Percentiles rank a stretch among this genome's conserved stretches.
These are phyloP conservation scores for Urostyla sp. DNA, from an alignment of 73 alveolate genomes.

Conservation along the genomic window DNA sequence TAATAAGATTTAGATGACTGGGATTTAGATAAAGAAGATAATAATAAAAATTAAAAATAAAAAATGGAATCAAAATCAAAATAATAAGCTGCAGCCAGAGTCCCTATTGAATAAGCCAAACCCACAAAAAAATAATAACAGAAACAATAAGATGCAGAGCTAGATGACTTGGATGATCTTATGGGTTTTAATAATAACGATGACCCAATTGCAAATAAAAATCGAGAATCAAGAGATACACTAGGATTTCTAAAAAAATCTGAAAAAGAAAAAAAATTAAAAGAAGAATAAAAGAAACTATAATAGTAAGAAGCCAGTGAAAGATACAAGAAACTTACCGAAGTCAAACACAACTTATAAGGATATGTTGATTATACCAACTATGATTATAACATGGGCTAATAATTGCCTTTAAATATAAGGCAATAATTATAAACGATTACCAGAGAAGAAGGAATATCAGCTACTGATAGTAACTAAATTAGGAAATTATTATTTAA, in stretches of 20 bases:
- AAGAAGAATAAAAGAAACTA: not conserved
- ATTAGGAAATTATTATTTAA: constrained; percentile 46
- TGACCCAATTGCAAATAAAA: not conserved
- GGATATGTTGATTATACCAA: not conserved
- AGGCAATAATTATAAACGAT: too few relatives aligned
- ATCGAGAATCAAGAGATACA: constrained; percentile 15
- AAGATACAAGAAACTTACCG: not conserved
- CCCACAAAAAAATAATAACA: not conserved
- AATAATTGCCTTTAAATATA: not conserved
- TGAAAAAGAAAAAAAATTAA: constrained; percentile 46
- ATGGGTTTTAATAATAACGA: constrained; percentile 30
- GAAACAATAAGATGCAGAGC: not conserved
- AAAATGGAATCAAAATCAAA: not conserved
- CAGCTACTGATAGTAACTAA: constrained; percentile 2
- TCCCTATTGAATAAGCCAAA: not conserved
- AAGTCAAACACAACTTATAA: not conserved
- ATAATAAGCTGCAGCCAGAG: not conserved
- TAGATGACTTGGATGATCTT: constrained; percentile 32
- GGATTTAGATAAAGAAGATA: constrained; percentile 37
- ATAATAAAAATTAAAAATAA: not conserved
- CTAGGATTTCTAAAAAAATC: constrained; percentile 38
- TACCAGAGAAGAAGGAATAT: not conserved
- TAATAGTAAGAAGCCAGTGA: not conserved
- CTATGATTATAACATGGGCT: constrained; percentile 2
- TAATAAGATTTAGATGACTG: constrained; percentile 19